Evolutionary conservation across 2,329 filamentous ascomycete species (phyloP).

Genomic region (Penicillium sp.): DNA sequence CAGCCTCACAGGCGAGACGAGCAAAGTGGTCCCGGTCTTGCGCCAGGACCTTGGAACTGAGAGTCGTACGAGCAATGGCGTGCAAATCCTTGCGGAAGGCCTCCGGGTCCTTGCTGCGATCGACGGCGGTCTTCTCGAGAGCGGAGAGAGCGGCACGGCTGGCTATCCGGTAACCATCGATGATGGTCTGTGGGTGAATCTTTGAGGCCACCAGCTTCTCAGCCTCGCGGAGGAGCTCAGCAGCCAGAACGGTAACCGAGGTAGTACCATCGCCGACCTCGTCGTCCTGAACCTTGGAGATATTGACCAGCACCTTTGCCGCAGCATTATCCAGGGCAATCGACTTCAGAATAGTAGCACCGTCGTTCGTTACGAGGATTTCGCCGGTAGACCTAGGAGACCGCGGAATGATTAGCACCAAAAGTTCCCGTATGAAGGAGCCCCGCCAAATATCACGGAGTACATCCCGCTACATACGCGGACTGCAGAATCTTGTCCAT

Average conservation of each 20-base stretch:
- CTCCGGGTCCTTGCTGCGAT: constrained; percentile 77
- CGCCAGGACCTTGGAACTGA: constrained; percentile 93
- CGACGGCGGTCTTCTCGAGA: constrained; percentile 75
- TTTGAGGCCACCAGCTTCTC: constrained; percentile 97
- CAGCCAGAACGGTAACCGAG: constrained; percentile 91
- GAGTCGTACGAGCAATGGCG: constrained; percentile 85
- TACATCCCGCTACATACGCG: constrained; percentile 56
- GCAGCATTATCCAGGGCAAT: constrained; percentile 98
- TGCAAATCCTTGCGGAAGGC: constrained; percentile 85
- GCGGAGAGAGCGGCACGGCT: constrained; percentile 80
- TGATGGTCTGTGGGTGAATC: constrained; percentile 98
- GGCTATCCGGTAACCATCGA: constrained; percentile 97
- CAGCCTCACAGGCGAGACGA: constrained; percentile 80
- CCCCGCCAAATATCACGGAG: constrained; percentile 4
- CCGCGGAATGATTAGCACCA: constrained; percentile 10
- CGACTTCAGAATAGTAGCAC: constrained; percentile 94
- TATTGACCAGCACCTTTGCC: constrained; percentile 97
- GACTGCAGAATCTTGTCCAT: constrained; percentile 99
- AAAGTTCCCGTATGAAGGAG: constrained; percentile 11
- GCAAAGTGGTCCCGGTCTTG: constrained; percentile 93
- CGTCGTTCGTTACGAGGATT: constrained; percentile 98
- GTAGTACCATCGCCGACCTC: constrained; percentile 98
- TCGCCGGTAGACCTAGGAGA: constrained; percentile 74
- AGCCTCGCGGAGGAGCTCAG: constrained; percentile 89
- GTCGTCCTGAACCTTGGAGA: constrained; percentile 98